Conservation (phyloP, 2,329 filamentous ascomycete species). For the Chalaropsis ovoidea region DNA sequence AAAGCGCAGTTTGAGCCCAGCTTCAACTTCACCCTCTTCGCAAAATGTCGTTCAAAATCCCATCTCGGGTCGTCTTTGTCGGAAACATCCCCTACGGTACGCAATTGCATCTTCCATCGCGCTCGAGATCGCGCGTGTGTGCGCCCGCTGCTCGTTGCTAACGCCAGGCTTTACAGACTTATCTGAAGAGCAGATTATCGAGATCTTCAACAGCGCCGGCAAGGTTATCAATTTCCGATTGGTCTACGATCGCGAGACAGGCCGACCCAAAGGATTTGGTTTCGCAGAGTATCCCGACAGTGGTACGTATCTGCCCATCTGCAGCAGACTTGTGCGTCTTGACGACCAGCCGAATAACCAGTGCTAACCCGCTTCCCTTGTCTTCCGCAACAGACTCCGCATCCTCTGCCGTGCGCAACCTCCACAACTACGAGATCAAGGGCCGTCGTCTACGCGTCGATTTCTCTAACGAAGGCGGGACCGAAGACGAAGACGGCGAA, state of each 20-base stretch:
- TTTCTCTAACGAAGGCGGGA: slow-evolving; percentile 85
- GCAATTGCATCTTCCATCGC: slow-evolving; percentile 21
- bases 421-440: slow-evolving; percentile 94
- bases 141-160: background rate
- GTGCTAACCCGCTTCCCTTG: slow-evolving; percentile 15
- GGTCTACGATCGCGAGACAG: slow-evolving; percentile 91
- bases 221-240: slow-evolving; percentile 82
- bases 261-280: slow-evolving; percentile 89
- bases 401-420: slow-evolving; percentile 84
- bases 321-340: background rate
- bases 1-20: slow-evolving; percentile 26
- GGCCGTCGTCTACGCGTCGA: slow-evolving; percentile 88
- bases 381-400: slow-evolving; percentile 52
- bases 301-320: slow-evolving; percentile 42
- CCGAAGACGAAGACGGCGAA: slow-evolving; percentile 48
- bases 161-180: slow-evolving; percentile 51
- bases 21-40: background rate
- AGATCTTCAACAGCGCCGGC: slow-evolving; percentile 83
- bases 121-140: background rate
- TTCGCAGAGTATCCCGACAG: slow-evolving; percentile 93
- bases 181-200: slow-evolving; percentile 89
- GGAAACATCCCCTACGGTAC: slow-evolving; percentile 76
- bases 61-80: slow-evolving; percentile 71
- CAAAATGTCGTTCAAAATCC: slow-evolving; percentile 62
- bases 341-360: too few species aligned